A percentile compares a stretch with the other conserved stretches of the same genome.
Evolutionary conservation across 1,284 basidiomycete species (phyloP).

Genomic region (Heterobasidion parviporum): DNA sequence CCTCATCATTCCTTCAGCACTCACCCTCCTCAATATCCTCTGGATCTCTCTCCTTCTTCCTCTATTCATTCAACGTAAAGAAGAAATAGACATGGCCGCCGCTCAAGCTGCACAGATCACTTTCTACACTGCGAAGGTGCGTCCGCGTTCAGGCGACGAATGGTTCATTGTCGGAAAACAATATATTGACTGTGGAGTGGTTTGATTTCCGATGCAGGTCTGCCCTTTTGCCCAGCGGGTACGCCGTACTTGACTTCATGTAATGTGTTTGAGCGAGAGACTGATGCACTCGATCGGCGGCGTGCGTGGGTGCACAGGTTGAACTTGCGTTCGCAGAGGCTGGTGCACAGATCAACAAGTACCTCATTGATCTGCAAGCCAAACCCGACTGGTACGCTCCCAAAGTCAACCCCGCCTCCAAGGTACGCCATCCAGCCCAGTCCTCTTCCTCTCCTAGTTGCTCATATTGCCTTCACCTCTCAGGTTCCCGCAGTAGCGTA

Average conservation of each 20-base stretch:
- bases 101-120: background rate
- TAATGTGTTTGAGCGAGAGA: background rate
- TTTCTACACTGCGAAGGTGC: background rate
- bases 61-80: background rate
- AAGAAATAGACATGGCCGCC: background rate
- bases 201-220: background rate
- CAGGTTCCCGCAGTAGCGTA: slow-evolving; percentile 51
- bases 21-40: background rate
- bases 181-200: no score
- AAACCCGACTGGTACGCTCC: slow-evolving; percentile 60
- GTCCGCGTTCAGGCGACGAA: no score
- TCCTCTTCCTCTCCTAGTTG: background rate
- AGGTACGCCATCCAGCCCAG: slow-evolving; percentile 30
- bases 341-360: slow-evolving; percentile 37
- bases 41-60: background rate
- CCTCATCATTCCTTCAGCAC: no score
- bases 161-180: no score
- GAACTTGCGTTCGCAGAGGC: slow-evolving; percentile 53
- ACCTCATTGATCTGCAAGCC: slow-evolving; percentile 48
- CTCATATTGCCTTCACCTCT: background rate
- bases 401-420: slow-evolving; percentile 54
- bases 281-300: background rate
- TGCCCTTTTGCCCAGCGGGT: slow-evolving; percentile 10
- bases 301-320: slow-evolving; percentile 22
- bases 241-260: background rate